Conservation (phyloP, 1,284 basidiomycete species). For the Mixia osmundae region DNA sequence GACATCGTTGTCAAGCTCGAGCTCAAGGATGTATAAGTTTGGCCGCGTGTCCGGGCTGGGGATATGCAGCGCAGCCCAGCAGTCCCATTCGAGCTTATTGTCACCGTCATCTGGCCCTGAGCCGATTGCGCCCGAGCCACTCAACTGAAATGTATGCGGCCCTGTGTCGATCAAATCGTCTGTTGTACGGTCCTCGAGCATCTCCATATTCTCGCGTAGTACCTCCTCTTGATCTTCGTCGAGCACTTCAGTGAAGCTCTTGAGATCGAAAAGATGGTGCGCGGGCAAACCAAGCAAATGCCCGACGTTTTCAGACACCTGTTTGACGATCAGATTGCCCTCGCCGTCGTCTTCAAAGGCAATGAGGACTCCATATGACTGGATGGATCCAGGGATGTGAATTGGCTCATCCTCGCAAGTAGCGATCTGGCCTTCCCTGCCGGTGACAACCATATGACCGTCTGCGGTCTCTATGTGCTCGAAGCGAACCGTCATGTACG, state of each 20-base stretch:
- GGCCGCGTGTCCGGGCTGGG: slow-evolving; percentile 22
- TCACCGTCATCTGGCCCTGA: slow-evolving; percentile 8
- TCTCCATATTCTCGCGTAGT: slow-evolving; percentile 35
- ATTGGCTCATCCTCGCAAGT: slow-evolving; percentile 76
- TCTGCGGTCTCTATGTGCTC: slow-evolving; percentile 41
- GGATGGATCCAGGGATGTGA: slow-evolving; percentile 57
- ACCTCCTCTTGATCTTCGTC: slow-evolving; percentile 43
- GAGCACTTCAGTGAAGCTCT: slow-evolving; percentile 51
- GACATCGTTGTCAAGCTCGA: slow-evolving; percentile 50
- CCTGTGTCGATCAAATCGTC: slow-evolving; percentile 16
- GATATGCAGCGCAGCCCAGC: slow-evolving; percentile 61
- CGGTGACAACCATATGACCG: slow-evolving; percentile 44
- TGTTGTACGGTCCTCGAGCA: too few species aligned
- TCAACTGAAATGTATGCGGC: slow-evolving; percentile 15
- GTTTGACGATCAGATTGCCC: slow-evolving; percentile 39
- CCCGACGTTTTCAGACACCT: slow-evolving; percentile 58
- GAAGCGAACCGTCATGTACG: slow-evolving; percentile 37
- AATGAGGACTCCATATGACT: slow-evolving; percentile 62
- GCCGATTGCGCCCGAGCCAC: slow-evolving; percentile 14
- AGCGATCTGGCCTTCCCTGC: slow-evolving; percentile 41
- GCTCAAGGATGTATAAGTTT: slow-evolving; percentile 44
- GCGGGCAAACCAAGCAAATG: slow-evolving; percentile 51
- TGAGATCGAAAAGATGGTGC: slow-evolving; percentile 46
- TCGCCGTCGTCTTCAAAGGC: slow-evolving; percentile 43
- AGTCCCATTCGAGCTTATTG: slow-evolving; percentile 34